phyloP scores from a whole-genome alignment of 2,329 filamentous ascomycete species.

The Nemania sp. region DNA sequence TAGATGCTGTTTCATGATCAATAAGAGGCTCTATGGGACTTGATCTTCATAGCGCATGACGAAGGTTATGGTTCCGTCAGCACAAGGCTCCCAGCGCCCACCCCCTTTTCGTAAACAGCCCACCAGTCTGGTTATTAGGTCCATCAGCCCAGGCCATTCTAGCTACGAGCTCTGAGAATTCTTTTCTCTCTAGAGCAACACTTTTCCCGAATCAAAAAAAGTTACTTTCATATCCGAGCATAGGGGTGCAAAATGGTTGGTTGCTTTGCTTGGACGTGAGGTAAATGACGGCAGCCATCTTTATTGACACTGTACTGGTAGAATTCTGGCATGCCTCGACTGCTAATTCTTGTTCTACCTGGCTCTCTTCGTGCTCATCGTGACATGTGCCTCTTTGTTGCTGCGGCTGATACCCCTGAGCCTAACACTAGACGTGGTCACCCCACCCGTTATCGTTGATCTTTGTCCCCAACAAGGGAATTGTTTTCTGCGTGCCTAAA shows the following conservation, averaged over 20 bases:
- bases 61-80: constrained; percentile 36
- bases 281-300: constrained; percentile 42
- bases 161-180: constrained; percentile 42
- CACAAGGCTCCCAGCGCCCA: constrained; percentile 22
- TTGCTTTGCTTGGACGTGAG: constrained; percentile 41
- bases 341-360: constrained; percentile 38
- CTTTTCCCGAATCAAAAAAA: constrained; percentile 48
- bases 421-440: neutral
- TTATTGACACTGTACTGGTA: constrained; percentile 49
- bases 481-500: constrained; percentile 5
- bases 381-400: constrained; percentile 8
- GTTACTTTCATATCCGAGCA: constrained; percentile 48
- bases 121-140: constrained; percentile 29
- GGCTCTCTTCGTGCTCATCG: neutral
- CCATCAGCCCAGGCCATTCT: constrained; percentile 38
- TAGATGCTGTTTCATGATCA: constrained; percentile 49
- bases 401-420: neutral
- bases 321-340: constrained; percentile 42
- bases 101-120: constrained; percentile 37
- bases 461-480: constrained; percentile 20
- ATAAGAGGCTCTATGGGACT: constrained; percentile 32
- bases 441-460: neutral
- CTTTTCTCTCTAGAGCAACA: constrained; percentile 38
- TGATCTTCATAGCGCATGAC: constrained; percentile 32
- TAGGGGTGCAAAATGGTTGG: constrained; percentile 43